Evolutionary conservation across 1,139 yeast species (phyloP), one percentile per base, ranked within the genome.

Genomic region (Candida glucosophila): DNA sequence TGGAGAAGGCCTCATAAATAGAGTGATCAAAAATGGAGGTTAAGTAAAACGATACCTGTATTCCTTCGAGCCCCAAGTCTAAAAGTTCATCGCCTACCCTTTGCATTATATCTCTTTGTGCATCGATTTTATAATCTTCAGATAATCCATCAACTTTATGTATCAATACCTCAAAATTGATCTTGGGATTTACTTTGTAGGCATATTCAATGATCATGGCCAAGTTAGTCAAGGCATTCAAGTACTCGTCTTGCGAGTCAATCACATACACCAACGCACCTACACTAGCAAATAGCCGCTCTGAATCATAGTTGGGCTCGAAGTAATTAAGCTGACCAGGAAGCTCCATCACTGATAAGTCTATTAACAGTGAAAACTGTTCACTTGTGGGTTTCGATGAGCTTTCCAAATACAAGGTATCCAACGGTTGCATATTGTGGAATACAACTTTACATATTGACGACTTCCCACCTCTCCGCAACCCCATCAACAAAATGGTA

Each of bases 11-110:
- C 50, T 90, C 98, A 49, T 88, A 86, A 29, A 90, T 85, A 12
- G 95, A 82, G 49, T 88, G 96, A 52, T 90, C 97, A 49, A 88
- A 90, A 22, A 90, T 90, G 1, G 94, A 80, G 0, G 98, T 90
- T 41, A 86, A 61, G 49, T 90, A 90, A 52, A 88, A 90, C 3
- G 92, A 77, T 5, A 90, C 82, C 45, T 85, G 92, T 11, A 86
- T 94, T 12, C 93, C 93, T 44, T 85, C 94, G 22, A 88, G 61
- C 1, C 95, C 96, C 39, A 82, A 69, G 46, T 88, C 98, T 31
- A 80, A 63, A 26, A 90, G 61, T 47, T 88, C 97, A 50, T 90
- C 98, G 7, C 93, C 93, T 0, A 92, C 85, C 36, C 97, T 65
- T 52, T 88, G 96, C 85, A 86, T 86, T 27, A 90, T 90, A 49